Percentiles rank a stretch among this genome's conserved stretches.
Conservation (phyloP, 2,329 filamentous ascomycete species). For the Sordariomycetes sp. region DNA sequence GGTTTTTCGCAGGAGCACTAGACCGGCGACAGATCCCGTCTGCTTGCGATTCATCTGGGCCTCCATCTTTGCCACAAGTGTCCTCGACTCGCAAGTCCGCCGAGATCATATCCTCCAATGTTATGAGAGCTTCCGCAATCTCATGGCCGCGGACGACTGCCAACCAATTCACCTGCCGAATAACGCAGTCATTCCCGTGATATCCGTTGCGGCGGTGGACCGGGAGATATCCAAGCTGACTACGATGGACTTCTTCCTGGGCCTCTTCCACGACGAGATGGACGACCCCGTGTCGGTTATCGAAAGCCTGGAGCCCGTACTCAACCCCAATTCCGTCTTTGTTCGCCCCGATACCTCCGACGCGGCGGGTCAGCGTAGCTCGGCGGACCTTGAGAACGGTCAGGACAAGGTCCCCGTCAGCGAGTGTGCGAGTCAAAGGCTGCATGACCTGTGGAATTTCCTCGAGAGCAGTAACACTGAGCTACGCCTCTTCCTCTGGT, state of each 20-base stretch:
- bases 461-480: conserved; percentile 70
- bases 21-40: conserved; percentile 21
- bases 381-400: conserved; percentile 3
- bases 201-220: conserved; percentile 73
- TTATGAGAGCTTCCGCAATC: conserved; percentile 44
- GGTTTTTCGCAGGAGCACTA: conserved; percentile 22
- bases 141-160: conserved; percentile 25
- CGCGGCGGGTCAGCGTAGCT: background rate
- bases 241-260: conserved; percentile 92
- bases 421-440: conserved; percentile 38
- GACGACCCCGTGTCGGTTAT: conserved; percentile 76
- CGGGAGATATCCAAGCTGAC: conserved; percentile 85
- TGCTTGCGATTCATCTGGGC: conserved; percentile 44
- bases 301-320: conserved; percentile 80
- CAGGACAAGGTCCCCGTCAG: conserved; percentile 24
- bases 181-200: conserved; percentile 76
- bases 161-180: conserved; percentile 56
- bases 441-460: conserved; percentile 76
- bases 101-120: conserved; percentile 43
- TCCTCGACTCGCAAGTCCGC: conserved; percentile 35
- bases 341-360: conserved; percentile 6
- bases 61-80: conserved; percentile 36
- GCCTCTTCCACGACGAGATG: conserved; percentile 72
- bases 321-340: conserved; percentile 56
- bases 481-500: conserved; percentile 78